Evolutionary conservation across 345 rosid species (phyloP), one percentile per base, ranked within the genome.

Genomic region (Gossypium ekmanianum): DNA sequence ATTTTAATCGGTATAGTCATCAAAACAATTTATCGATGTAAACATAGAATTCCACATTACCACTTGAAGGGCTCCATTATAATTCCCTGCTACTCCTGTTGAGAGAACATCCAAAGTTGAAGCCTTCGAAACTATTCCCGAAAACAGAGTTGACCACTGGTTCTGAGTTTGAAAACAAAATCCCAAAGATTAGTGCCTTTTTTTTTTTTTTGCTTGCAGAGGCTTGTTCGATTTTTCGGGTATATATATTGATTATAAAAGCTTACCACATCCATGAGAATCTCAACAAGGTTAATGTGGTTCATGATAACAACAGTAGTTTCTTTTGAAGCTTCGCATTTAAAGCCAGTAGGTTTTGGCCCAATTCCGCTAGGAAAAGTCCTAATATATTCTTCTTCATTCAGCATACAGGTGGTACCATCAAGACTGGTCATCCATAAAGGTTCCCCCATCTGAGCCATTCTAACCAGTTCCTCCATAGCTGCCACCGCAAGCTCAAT

Each of bases 401-500:
- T 87, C 34, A 96, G 77, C 11, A 79, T 73, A 0, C 45, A 6
- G 8, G 73, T 75, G 2, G 80, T 55, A 34, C 94, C 95, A 76
- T 91, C 85, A 74, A 81, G 76, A 66, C 87, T 86, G 22, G 63
- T 78, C 57, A 80, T 77, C 99, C 99, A 96, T 50, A 96, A 79
- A 3, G 97, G 98, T 52, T 93, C 97, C 34, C 74, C 88, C 82
- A 86, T 75, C 75, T 88, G 97, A 77, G 92, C 84, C 98, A 92
- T 89, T 74, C 82, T 81, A 52, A 92, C 26, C 0, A 96, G 75
- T 77, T 96, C 99, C 65, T 92, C 97, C 99, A 96, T 93, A 47
- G 99, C 98, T 22, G 84, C 86, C 50, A 89, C 86, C 0, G 97
- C 99, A 10, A 96, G 90, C 83, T 90, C 95, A 7, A 96, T 79